Evolutionary conservation across 192 early-diverging fungal species (phyloP), one percentile per base, ranked within the genome.

Genomic region (Backusella tuberculispora): DNA sequence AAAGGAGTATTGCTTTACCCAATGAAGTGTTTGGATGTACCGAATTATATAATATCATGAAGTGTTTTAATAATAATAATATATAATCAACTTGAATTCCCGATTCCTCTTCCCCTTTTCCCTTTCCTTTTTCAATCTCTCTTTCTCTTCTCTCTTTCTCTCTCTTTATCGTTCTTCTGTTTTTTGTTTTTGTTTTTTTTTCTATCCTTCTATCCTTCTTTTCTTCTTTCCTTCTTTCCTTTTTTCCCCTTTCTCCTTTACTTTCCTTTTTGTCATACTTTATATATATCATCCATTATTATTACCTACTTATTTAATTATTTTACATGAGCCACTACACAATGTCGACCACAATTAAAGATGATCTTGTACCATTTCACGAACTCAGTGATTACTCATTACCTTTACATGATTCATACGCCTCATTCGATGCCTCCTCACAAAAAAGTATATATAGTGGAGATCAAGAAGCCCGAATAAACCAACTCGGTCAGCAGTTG

Each of bases 311-410:
- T n/a, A n/a, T n/a, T 38, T 4, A 34, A 15, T 40, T 14, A 1
- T 13, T 17, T 38, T 66, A 34, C 38, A 66, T 66, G 64, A 66
- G 14, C 8, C 64, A 40, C 6, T 66, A 66, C n/a, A 66, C 70
- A 26, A 47, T 72, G 21, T 72, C 70, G 19, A 47, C 70, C 50
- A 72, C 70, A 17, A 44, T 24, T 26, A 63, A 73, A 47, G 71
- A 53, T 66, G 47, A 78, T 45, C 40, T 69, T n/a, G 40, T 38
- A 17, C 47, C 74, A 29, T 63, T 73, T 56, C 70, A 78, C 21
- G 79, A 83, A 43, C 53, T 83, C 15, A 83, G 76, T 74, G 79
- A 83, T 53, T 83, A 83, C 29, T 76, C 81, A 17, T 79, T 83
- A 72, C 78, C 77, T 2, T 40, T 72, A 46, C 63, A 76, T 48